Conservation (phyloP, 805 yeast genomes). For the Yamadazyma paraphyllophila region DNA sequence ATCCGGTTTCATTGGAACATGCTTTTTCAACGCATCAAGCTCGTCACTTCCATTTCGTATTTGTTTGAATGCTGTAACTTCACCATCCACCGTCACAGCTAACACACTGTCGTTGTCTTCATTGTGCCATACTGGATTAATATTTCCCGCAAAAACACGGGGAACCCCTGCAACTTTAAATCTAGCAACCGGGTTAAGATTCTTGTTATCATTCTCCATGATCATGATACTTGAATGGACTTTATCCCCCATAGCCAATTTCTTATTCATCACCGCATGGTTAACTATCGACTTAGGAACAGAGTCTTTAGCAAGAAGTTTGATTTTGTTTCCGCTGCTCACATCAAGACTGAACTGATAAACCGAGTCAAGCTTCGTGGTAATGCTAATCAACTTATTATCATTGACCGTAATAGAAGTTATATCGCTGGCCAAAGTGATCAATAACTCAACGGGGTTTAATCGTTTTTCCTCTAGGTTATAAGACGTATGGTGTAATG, state of each 20-base stretch:
- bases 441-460: slow-evolving; percentile 23
- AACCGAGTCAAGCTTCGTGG: slow-evolving; percentile 35
- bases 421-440: slow-evolving; percentile 31
- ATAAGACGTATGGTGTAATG: slow-evolving; percentile 33
- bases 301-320: slow-evolving; percentile 28
- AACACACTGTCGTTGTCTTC: slow-evolving; percentile 13
- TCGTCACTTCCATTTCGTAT: slow-evolving; percentile 15
- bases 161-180: slow-evolving; percentile 30
- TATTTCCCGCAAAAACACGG: slow-evolving; percentile 25
- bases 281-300: slow-evolving; percentile 32
- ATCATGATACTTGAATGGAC: slow-evolving; percentile 31
- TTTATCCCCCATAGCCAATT: slow-evolving; percentile 35
- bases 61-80: slow-evolving; percentile 22
- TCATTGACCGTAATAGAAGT: slow-evolving; percentile 20
- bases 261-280: slow-evolving; percentile 21
- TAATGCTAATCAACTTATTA: slow-evolving; percentile 21
- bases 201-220: slow-evolving; percentile 14
- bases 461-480: slow-evolving; percentile 30
- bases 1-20: background rate
- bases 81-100: slow-evolving; percentile 40
- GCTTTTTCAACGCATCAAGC: slow-evolving; percentile 11
- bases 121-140: slow-evolving; percentile 14
- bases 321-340: slow-evolving; percentile 8
- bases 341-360: slow-evolving; percentile 23
- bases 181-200: slow-evolving; percentile 4